Conservation (phyloP, 1,284 basidiomycete genomes). For the Tilletia setariae region DNA sequence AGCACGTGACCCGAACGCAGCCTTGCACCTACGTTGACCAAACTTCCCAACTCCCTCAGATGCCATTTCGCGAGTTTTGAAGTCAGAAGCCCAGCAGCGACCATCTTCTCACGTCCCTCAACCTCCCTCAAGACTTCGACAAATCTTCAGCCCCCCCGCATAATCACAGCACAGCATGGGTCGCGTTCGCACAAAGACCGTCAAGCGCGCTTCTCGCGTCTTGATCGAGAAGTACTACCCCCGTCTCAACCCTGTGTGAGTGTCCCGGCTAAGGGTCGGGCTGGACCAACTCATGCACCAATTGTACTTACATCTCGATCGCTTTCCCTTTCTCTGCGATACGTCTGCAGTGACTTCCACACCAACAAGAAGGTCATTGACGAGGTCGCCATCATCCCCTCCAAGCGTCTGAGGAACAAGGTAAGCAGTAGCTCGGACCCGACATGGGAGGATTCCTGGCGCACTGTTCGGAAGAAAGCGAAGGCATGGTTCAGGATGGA, state of each 20-base stretch:
- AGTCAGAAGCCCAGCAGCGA: slow-evolving; percentile 19
- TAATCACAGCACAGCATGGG: slow-evolving; percentile 60
- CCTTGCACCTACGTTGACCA: too few species aligned
- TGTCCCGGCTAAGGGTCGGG: too few species aligned
- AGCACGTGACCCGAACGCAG: too few species aligned
- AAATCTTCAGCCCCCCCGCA: neutral
- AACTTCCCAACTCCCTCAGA: neutral
- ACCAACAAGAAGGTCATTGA: slow-evolving; percentile 99
- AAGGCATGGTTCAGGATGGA: too few species aligned
- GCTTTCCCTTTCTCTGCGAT: neutral
- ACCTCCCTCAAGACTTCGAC: neutral
- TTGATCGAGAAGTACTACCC: slow-evolving; percentile 98
- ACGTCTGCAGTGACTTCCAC: slow-evolving; percentile 53
- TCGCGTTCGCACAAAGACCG: slow-evolving; percentile 99
- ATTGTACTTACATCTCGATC: neutral
- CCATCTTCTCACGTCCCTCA: slow-evolving; percentile 19
- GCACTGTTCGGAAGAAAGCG: too few species aligned
- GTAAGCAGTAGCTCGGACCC: neutral
- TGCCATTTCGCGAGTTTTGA: neutral
- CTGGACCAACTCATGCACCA: too few species aligned
- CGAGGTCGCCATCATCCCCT: slow-evolving; percentile 86
- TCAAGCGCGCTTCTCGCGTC: slow-evolving; percentile 97
- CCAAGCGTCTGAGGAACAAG: slow-evolving; percentile 99
- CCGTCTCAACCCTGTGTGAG: slow-evolving; percentile 30
- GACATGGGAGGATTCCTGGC: too few species aligned